phyloP scores from a whole-genome alignment of 1,284 basidiomycete genomes.

The Malassezia caprae region DNA sequence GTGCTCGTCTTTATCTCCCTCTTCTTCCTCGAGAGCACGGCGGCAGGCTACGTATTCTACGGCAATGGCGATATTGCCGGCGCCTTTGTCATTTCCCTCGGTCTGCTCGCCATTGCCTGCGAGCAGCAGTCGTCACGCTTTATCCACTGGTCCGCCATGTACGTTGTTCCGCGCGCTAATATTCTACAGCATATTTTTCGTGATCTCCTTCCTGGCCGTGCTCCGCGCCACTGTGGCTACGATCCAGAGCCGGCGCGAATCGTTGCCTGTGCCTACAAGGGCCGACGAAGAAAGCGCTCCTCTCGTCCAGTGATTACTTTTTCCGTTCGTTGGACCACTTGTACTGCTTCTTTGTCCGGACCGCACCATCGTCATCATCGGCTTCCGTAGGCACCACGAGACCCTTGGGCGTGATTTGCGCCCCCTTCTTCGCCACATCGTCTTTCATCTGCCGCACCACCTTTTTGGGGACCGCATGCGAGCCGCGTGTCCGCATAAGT shows the following conservation, averaged over 20 bases:
- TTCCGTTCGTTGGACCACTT: constrained; percentile 20
- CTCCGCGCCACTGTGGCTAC: constrained; percentile 59
- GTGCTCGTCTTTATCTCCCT: constrained; percentile 81
- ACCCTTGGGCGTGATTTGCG: constrained; percentile 5
- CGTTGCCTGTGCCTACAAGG: not conserved
- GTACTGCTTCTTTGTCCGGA: constrained; percentile 11
- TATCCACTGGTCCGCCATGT: constrained; percentile 75
- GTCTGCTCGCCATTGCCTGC: constrained; percentile 52
- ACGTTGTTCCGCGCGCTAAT: constrained; percentile 59
- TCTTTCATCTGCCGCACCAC: constrained; percentile 7
- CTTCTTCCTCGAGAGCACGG: constrained; percentile 87
- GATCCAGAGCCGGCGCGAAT: constrained; percentile 52
- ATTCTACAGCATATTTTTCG: constrained; percentile 58
- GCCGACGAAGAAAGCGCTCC: constrained; percentile 75
- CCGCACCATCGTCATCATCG: not conserved
- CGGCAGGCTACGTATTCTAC: constrained; percentile 72
- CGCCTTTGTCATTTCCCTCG: constrained; percentile 73
- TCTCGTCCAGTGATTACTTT: constrained; percentile 48
- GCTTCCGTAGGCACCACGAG: constrained; percentile 3
- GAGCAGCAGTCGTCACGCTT: constrained; percentile 55
- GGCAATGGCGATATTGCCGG: constrained; percentile 82
- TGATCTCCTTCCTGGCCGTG: constrained; percentile 73
- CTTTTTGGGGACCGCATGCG: constrained; percentile 15
- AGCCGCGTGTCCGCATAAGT: constrained; percentile 30
- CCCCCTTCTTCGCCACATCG: constrained; percentile 9